These are phyloP conservation scores for Hydnum rufescens DNA, from an alignment of 768 basidiomycete species.

Conservation along the genomic window DNA sequence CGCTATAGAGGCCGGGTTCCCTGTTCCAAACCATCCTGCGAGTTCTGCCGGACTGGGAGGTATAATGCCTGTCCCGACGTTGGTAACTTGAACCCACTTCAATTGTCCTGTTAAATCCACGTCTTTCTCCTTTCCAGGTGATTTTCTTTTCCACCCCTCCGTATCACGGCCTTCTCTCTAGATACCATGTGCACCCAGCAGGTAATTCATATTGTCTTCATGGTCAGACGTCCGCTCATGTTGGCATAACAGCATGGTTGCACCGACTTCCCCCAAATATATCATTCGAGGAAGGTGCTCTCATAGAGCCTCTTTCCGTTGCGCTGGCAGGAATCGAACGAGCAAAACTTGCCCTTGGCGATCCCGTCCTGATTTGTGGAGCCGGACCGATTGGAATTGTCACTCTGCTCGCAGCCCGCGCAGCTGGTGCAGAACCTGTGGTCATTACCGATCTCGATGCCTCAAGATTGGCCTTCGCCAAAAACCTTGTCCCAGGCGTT, in stretches of 20 bases:
- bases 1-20: constrained; percentile 19
- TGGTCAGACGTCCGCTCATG: constrained; percentile 17
- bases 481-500: constrained; percentile 16
- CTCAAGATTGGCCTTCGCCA: constrained; percentile 21
- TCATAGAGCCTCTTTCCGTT: constrained; percentile 23
- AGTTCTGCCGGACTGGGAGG: constrained; percentile 19
- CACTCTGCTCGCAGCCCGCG: constrained; percentile 19
- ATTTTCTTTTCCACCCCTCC: constrained; percentile 24
- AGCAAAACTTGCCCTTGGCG: constrained; percentile 19
- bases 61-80: constrained; percentile 22
- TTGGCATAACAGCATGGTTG: constrained; percentile 21
- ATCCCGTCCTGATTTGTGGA: constrained; percentile 22
- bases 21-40: constrained; percentile 17
- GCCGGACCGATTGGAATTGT: constrained; percentile 23
- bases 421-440: constrained; percentile 23
- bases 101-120: background rate
- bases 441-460: constrained; percentile 23
- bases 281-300: constrained; percentile 21
- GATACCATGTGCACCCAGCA: constrained; percentile 11
- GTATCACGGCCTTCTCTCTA: constrained; percentile 21
- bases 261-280: constrained; percentile 22
- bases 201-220: too few relatives aligned
- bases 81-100: background rate
- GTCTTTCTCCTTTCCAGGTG: constrained; percentile 10
- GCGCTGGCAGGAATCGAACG: constrained; percentile 23